phyloP scores from a whole-genome alignment of 345 rosid species.

The Clarkia xantiana region DNA sequence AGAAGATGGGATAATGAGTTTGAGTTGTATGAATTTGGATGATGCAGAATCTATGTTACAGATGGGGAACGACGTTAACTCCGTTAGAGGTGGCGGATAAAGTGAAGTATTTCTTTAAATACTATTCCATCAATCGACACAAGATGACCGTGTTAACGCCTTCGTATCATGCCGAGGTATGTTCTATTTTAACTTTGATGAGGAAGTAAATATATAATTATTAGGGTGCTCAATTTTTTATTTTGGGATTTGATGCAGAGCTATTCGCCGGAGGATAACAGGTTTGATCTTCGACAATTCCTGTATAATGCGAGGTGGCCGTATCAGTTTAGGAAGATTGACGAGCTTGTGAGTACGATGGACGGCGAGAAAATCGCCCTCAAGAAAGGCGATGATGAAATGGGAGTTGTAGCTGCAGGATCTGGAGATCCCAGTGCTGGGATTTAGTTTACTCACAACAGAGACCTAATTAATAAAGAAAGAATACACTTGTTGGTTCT shows the following conservation, averaged over 20 bases:
- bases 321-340: slow-evolving; percentile 72
- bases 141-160: slow-evolving; percentile 93
- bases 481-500: neutral
- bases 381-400: slow-evolving; percentile 17
- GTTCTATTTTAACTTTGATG: too few relatives aligned
- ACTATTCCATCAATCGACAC: slow-evolving; percentile 89
- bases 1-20: neutral
- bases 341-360: slow-evolving; percentile 51
- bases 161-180: slow-evolving; percentile 92
- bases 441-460: slow-evolving; percentile 8
- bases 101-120: slow-evolving; percentile 89
- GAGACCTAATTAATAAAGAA: too few relatives aligned
- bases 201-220: too few relatives aligned
- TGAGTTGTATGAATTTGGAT: neutral
- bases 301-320: slow-evolving; percentile 82
- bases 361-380: slow-evolving; percentile 46
- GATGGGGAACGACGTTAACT: slow-evolving; percentile 66
- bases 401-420: slow-evolving; percentile 55
- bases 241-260: slow-evolving; percentile 32
- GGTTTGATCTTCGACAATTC: slow-evolving; percentile 84
- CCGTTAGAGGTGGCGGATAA: slow-evolving; percentile 82
- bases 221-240: too few relatives aligned
- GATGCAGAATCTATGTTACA: slow-evolving; percentile 78
- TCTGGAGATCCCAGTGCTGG: slow-evolving; percentile 59
- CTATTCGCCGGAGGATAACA: slow-evolving; percentile 87